Base-by-base conservation (phyloP, 2,329 filamentous ascomycete species). In the Trichoderma sp. region DNA sequence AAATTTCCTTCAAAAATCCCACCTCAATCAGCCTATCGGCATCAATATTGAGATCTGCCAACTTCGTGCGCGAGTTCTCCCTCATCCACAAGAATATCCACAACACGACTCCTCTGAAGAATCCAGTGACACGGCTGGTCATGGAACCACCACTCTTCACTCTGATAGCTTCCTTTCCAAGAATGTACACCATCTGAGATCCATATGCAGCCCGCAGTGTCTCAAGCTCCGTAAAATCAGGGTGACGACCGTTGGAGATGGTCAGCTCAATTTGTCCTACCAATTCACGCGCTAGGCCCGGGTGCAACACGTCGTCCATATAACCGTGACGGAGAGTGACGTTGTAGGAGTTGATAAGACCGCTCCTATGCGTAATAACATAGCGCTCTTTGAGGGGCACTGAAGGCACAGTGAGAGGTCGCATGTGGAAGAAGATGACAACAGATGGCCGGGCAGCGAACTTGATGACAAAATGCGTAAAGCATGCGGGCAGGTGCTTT, bases 341-440 rank as follows among this genome's bases (percentile, higher is more conserved):
- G 4, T 91, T 87, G 78, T 93, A 94, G 75, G 89, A 91, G 36
- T 89, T 87, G 0, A 88, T 88, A 21, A 92, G 81, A 30, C 79
- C 77, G n/a, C 77, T 74, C 58, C 82, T 80, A 7, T 82, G 81
- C 14, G 82, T 81, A 53, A 87, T 82, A 26, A 83, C 78, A 72
- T 86, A 88, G 3, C 86, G 81, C 73, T 88, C 84, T 2, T 78
- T 78, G 6, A 83, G 77, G 0, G 86, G 78, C 3, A 90, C 86
- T 0, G 84, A 86, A 0, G 91, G 91, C 2, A 84, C 82, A 34
- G 89, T 85, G 0, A 93, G 83, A 0, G 90, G 86, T 6, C 90
- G 88, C 72, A 94, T 85, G 76, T 94, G 92, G 79, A 94, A 92
- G 79, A 94, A 93, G 1, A 94, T 85, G n/a, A 88, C 86, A 12